Conservation (phyloP, 2,329 filamentous ascomycete genomes). For the Penicillium olsonii region DNA sequence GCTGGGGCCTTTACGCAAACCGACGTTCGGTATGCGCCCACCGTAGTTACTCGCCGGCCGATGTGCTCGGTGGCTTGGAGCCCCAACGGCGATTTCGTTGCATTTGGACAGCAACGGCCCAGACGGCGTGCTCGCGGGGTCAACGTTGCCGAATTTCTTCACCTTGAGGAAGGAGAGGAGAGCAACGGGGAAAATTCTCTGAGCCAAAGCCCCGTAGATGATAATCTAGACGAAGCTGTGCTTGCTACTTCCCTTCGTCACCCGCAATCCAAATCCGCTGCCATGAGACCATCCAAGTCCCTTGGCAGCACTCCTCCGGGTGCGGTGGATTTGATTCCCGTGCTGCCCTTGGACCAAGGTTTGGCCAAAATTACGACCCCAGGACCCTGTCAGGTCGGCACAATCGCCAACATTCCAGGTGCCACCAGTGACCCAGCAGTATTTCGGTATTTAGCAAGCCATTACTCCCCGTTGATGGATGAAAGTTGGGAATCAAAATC, state of each 20-base stretch:
- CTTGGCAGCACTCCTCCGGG: slow-evolving; percentile 56
- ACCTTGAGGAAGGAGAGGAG: slow-evolving; percentile 40
- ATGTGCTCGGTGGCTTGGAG: slow-evolving; percentile 60
- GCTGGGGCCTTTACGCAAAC: slow-evolving; percentile 64
- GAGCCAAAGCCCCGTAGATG: slow-evolving; percentile 57
- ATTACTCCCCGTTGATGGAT: slow-evolving; percentile 44
- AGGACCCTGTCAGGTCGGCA: slow-evolving; percentile 49
- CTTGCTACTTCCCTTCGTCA: slow-evolving; percentile 52
- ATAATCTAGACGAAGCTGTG: slow-evolving; percentile 58
- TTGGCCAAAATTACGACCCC: slow-evolving; percentile 45
- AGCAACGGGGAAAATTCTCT: slow-evolving; percentile 51
- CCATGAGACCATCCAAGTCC: slow-evolving; percentile 54
- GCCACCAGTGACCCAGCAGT: slow-evolving; percentile 42
- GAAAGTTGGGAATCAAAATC: slow-evolving; percentile 23
- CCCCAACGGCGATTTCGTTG: slow-evolving; percentile 58
- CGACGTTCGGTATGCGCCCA: slow-evolving; percentile 61
- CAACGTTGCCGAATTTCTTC: slow-evolving; percentile 44
- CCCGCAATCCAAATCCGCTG: slow-evolving; percentile 49
- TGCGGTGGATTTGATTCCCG: slow-evolving; percentile 46
- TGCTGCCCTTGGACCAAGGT: slow-evolving; percentile 55
- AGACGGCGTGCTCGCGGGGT: slow-evolving; percentile 44
- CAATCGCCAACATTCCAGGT: slow-evolving; percentile 53
- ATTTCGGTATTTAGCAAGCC: slow-evolving; percentile 46
- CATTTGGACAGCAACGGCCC: slow-evolving; percentile 55
- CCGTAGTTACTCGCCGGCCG: slow-evolving; percentile 59